Evolutionary conservation across 164 flowering plant species (phyloP).

Genomic region (Vitis vinifera): ASM3070453v1 NC_081810.1:21988001-21988500

Average conservation of each 20-base stretch:
- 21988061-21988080: conserved; percentile 31
- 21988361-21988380: neutral
- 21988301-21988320: neutral
- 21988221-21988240: conserved; percentile 99
- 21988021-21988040: conserved; percentile 58
- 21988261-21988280: too few species aligned
- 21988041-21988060: conserved; percentile 34
- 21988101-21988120: conserved; percentile 37
- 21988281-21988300: too few species aligned
- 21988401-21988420: conserved; percentile 91
- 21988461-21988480: conserved; percentile 80
- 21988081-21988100: conserved; percentile 29
- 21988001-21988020: conserved; percentile 89
- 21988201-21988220: conserved; percentile 95
- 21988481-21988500: conserved; percentile 64
- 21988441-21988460: conserved; percentile 92
- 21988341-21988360: too few species aligned
- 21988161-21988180: conserved; percentile 43
- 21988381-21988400: conserved; percentile 35
- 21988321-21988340: neutral
- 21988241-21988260: conserved; percentile 6
- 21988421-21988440: conserved; percentile 71
- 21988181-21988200: conserved; percentile 65
- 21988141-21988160: conserved; percentile 58
- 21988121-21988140: conserved; percentile 37